Base-by-base conservation (phyloP, 2,329 filamentous ascomycete genomes). In the Diaporthe vexans region DNA sequence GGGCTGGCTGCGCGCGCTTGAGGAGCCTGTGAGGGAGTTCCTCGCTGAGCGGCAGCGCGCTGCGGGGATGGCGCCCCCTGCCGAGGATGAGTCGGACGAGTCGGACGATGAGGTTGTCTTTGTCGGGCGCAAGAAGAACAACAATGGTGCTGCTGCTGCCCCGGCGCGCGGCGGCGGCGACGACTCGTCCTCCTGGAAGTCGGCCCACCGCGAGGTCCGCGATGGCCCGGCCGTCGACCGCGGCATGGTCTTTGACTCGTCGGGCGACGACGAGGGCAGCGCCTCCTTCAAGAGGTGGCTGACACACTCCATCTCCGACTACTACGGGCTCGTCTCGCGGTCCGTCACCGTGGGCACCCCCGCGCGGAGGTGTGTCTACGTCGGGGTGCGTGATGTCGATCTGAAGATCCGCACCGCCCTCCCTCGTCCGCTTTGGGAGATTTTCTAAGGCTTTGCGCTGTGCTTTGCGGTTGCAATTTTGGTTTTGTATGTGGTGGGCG, bases 211-310 rank as follows among this genome's bases (percentile, higher is more conserved):
- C 56, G 86, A 90, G 76, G 82, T 85, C 40, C 84, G 90, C 69
- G 89, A 90, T 77, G 90, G 93, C 81, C 91, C 91, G 77, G 87
- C 76, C 7, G 81, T 86, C n/a, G 86, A 89, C 72, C 82, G 84
- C n/a, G 89, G 88, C 17, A 85, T 97, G 85, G 89, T 98, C 11
- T 95, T 97, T 82, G 94, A 98, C 82, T 93, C 92, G 59, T 46
- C 58, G 13, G 86, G 93, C 46, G 93, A 91, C 21, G 91, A 93
- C 73, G 95, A 95, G 79, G 91, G 92, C 75, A 90, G 91, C 10
- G 94, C 94, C 67, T 90, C 93, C 5, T 98, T 98, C 85, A 95
- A 94, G 78, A 94, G 96, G 77, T 98, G 95, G 94, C 90, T 98
- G 71, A 94, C 97, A 1, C 95, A 98, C 83, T 94, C 94, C 74